These are phyloP conservation scores for Citrus mangshanensis DNA, from an alignment of 345 rosid species.

Conservation along the genomic window DNA sequence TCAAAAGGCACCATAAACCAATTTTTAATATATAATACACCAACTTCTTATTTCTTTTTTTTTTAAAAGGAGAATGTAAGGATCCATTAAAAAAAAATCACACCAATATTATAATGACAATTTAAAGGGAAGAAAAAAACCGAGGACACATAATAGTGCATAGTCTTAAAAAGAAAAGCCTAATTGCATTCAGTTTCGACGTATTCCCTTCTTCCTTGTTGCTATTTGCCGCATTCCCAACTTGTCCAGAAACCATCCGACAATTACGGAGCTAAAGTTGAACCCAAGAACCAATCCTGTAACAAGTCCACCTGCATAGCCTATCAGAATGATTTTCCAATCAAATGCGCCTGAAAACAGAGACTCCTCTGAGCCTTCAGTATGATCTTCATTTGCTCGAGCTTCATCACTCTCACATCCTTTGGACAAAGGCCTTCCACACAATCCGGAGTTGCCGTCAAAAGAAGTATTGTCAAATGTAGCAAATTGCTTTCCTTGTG, in stretches of 20 bases:
- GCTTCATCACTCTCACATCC: background rate
- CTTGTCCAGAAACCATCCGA: no score
- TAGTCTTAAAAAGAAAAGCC: no score
- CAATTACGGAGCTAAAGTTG: background rate
- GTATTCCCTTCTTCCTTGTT: background rate
- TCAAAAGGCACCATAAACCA: no score
- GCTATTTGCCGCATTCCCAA: background rate
- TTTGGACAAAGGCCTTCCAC: no score
- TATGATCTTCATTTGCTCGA: background rate
- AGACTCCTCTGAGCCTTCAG: background rate
- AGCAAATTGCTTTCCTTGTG: background rate
- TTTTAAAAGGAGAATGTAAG: no score
- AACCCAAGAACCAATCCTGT: background rate
- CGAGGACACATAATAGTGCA: no score
- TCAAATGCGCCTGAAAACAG: background rate
- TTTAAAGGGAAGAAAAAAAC: no score
- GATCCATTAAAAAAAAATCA: no score
- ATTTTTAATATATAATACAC: no score
- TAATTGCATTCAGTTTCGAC: background rate
- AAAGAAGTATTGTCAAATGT: background rate
- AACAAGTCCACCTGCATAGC: background rate
- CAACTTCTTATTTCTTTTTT: no score
- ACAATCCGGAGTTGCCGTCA: no score
- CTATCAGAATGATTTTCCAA: background rate
- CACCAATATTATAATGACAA: no score